phyloP scores from a whole-genome alignment of 768 basidiomycete species.

The Trametes cinnabarina region DNA sequence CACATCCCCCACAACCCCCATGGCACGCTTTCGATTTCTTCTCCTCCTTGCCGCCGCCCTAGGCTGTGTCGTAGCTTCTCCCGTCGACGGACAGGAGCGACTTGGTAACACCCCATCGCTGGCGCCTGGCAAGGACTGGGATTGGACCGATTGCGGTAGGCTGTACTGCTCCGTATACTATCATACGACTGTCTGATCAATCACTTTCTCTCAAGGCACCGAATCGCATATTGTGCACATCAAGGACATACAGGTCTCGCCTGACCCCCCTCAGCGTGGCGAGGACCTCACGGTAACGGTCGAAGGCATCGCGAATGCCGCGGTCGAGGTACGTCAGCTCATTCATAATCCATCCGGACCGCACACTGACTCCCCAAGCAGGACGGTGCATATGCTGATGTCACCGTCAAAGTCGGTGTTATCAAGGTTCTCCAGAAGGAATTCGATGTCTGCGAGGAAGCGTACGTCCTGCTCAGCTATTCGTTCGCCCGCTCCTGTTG shows the following conservation, averaged over 20 bases:
- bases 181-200: slow-evolving; percentile 1
- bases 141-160: slow-evolving; percentile 74
- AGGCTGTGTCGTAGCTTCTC: slow-evolving; percentile 25
- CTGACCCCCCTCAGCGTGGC: slow-evolving; percentile 90
- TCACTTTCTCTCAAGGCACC: slow-evolving; percentile 38
- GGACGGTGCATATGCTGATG: slow-evolving; percentile 91
- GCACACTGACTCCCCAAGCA: slow-evolving; percentile 29
- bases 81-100: slow-evolving; percentile 31
- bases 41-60: slow-evolving; percentile 27
- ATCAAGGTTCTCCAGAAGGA: slow-evolving; percentile 81
- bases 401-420: slow-evolving; percentile 89
- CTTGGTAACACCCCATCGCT: slow-evolving; percentile 16
- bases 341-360: not conserved
- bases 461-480: slow-evolving; percentile 74
- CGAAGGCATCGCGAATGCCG: slow-evolving; percentile 52
- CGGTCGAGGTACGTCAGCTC: slow-evolving; percentile 57
- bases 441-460: slow-evolving; percentile 92
- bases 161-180: slow-evolving; percentile 5
- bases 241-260: slow-evolving; percentile 67
- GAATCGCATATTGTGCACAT: slow-evolving; percentile 53
- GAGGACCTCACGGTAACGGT: slow-evolving; percentile 85
- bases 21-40: slow-evolving; percentile 27
- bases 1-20: slow-evolving; percentile 5
- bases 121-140: slow-evolving; percentile 24
- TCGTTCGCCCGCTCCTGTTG: too few relatives aligned